Evolutionary conservation across 176 grass and related monocot genomes (phyloP).

Genomic region (Otatea glauca): DNA sequence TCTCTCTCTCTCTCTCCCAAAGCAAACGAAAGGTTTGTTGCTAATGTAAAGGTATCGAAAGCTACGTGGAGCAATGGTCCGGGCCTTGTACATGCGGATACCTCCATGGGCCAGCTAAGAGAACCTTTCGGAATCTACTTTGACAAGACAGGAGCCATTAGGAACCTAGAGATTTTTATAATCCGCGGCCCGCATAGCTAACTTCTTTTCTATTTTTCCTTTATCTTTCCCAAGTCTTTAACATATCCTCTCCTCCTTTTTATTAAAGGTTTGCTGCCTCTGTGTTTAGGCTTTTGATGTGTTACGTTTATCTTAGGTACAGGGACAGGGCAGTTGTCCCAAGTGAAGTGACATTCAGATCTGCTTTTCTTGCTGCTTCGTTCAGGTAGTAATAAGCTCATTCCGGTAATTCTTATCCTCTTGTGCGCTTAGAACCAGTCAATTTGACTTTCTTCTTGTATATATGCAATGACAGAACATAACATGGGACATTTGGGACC

Average conservation of each 20-base stretch:
- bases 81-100: conserved; percentile 40
- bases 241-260: conserved; percentile 46
- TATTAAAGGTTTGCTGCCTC: conserved; percentile 45
- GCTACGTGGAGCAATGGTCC: not conserved
- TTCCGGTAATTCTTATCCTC: not conserved
- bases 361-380: conserved; percentile 47
- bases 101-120: conserved; percentile 39
- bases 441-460: conserved; percentile 26
- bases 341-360: conserved; percentile 9
- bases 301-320: conserved; percentile 32
- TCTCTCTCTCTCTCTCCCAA: not conserved
- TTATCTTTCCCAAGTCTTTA: conserved; percentile 54
- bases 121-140: conserved; percentile 57
- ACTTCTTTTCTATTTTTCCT: conserved; percentile 30
- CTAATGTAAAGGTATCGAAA: conserved; percentile 6
- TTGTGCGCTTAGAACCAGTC: not conserved
- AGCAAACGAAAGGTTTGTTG: not conserved
- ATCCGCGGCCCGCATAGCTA: conserved; percentile 40
- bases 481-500: conserved; percentile 10
- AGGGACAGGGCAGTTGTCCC: conserved; percentile 36
- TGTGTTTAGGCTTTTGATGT: conserved; percentile 57
- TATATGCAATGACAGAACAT: not conserved
- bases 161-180: conserved; percentile 36
- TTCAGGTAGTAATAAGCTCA: conserved; percentile 30
- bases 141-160: not conserved